These are phyloP conservation scores for Powellomyces hirtus DNA, from an alignment of 192 early-diverging fungal genomes.

Conservation along the genomic window DNA sequence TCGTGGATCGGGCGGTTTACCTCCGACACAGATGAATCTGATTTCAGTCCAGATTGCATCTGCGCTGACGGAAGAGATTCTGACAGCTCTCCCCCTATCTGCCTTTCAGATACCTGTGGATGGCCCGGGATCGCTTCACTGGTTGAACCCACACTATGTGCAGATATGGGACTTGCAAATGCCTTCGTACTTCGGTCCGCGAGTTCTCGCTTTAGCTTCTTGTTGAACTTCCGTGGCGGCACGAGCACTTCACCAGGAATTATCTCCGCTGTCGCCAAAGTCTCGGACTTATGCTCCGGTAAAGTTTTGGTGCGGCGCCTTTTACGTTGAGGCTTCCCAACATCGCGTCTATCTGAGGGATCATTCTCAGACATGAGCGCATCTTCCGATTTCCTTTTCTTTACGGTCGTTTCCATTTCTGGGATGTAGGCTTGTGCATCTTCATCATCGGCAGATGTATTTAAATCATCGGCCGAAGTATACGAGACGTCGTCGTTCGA, in stretches of 20 bases:
- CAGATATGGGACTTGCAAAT: too few species aligned
- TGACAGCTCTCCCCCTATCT: too few species aligned
- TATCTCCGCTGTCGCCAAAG: neutral
- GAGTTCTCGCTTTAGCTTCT: too few species aligned
- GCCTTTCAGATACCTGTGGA: too few species aligned
- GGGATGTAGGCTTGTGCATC: conserved; percentile 17
- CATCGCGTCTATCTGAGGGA: neutral
- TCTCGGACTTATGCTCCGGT: neutral
- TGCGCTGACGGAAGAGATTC: too few species aligned
- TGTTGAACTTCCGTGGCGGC: neutral
- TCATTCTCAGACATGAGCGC: neutral
- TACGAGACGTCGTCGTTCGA: conserved; percentile 13
- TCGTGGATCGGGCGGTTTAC: too few species aligned
- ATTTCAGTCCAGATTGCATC: too few species aligned
- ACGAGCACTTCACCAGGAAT: neutral
- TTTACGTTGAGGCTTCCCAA: neutral
- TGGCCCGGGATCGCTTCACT: too few species aligned
- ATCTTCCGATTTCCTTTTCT: neutral
- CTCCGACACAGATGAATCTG: too few species aligned
- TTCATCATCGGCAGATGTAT: conserved; percentile 6
- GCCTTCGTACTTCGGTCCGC: too few species aligned
- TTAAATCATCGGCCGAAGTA: neutral
- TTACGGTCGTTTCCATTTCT: neutral
- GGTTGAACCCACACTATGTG: too few species aligned
- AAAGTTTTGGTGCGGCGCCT: too few species aligned